phyloP scores from a whole-genome alignment of 352 stramenopile species.

The Phytophthora ohioensis region DNA sequence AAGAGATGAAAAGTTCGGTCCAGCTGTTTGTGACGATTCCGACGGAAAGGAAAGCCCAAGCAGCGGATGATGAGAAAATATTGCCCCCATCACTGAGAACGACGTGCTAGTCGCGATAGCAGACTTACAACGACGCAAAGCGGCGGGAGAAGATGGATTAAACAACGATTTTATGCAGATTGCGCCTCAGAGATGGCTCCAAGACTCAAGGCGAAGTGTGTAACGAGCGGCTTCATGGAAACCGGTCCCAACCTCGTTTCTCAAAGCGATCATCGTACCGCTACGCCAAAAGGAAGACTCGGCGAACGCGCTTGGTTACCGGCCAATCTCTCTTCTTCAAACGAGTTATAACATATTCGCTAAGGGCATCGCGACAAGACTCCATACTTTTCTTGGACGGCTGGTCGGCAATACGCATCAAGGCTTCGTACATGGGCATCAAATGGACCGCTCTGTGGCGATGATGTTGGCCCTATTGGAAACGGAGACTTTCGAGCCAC shows the following conservation, averaged over 20 bases:
- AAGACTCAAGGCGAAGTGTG: neutral
- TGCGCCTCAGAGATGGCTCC: neutral
- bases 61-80: neutral
- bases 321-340: conserved; percentile 1
- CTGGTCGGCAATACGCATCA: conserved; percentile 8
- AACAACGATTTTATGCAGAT: too few relatives aligned
- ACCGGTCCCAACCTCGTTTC: neutral
- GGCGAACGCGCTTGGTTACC: neutral
- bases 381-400: neutral
- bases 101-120: neutral
- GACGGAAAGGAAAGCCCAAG: neutral
- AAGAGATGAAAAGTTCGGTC: neutral
- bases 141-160: neutral
- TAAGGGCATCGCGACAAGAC: neutral
- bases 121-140: neutral
- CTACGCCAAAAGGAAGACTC: conserved; percentile 12
- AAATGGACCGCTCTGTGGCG: neutral
- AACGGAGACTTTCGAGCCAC: neutral
- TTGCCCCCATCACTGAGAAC: neutral
- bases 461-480: conserved; percentile 6
- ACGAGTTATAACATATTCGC: conserved; percentile 14
- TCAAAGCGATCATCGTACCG: conserved; percentile 1
- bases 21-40: neutral
- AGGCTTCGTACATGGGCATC: conserved; percentile 8
- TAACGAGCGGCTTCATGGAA: neutral